phyloP scores from a whole-genome alignment of 1,284 basidiomycete genomes.

The Xerocomus nothofagi region DNA sequence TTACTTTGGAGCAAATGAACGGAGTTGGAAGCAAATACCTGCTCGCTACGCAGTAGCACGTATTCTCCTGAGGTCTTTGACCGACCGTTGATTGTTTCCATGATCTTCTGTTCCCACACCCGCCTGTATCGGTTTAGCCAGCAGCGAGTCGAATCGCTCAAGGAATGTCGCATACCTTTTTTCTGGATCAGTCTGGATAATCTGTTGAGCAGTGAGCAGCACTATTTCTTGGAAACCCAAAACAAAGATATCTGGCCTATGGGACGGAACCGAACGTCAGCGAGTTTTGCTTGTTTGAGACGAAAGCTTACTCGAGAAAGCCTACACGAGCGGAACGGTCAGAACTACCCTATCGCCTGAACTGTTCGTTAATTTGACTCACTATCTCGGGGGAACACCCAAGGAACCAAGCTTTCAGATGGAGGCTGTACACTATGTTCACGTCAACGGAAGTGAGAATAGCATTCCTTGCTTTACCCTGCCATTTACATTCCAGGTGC shows the following conservation, averaged over 20 bases:
- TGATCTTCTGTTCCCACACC: slow-evolving; percentile 84
- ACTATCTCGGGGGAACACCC: slow-evolving; percentile 86
- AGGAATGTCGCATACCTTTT: slow-evolving; percentile 58
- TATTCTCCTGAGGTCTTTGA: slow-evolving; percentile 73
- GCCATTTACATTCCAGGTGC: slow-evolving; percentile 97
- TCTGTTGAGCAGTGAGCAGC: slow-evolving; percentile 94
- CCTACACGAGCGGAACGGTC: slow-evolving; percentile 37
- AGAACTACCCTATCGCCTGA: not conserved
- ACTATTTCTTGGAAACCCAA: slow-evolving; percentile 98
- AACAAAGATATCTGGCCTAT: slow-evolving; percentile 87
- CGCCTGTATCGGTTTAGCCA: slow-evolving; percentile 47
- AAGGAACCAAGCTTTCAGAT: slow-evolving; percentile 82
- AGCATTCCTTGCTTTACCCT: slow-evolving; percentile 48
- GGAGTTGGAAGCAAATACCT: slow-evolving; percentile 46
- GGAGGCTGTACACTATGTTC: slow-evolving; percentile 51
- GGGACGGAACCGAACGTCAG: slow-evolving; percentile 7
- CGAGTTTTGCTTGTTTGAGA: not conserved
- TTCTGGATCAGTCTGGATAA: slow-evolving; percentile 94
- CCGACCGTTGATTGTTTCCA: slow-evolving; percentile 74
- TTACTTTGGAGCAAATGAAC: slow-evolving; percentile 1
- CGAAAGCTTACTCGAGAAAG: slow-evolving; percentile 54
- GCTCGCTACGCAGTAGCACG: slow-evolving; percentile 88
- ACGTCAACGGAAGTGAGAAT: slow-evolving; percentile 11
- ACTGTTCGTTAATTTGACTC: slow-evolving; percentile 31
- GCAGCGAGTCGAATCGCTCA: not conserved